phyloP scores from a whole-genome alignment of 2,329 filamentous ascomycete genomes.

The Fusarium neocosmosporiellum region DNA sequence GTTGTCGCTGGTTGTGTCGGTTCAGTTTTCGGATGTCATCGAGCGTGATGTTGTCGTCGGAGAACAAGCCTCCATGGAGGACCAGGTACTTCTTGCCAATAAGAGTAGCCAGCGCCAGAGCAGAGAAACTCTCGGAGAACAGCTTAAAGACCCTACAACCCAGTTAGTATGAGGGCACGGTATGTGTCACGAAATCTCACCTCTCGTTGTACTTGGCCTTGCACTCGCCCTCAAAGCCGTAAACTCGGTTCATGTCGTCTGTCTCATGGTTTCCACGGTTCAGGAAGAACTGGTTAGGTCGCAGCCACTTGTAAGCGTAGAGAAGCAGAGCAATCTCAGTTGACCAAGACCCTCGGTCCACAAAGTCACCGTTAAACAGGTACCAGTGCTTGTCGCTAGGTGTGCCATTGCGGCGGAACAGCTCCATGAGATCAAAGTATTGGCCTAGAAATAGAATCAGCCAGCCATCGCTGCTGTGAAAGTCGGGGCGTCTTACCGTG shows the following conservation, averaged over 20 bases:
- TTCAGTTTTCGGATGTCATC: conserved; percentile 96
- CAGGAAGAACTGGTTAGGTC: conserved; percentile 88
- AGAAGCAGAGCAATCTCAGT: conserved; percentile 94
- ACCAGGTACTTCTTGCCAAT: conserved; percentile 92
- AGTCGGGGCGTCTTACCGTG: conserved; percentile 73
- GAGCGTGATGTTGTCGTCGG: conserved; percentile 89
- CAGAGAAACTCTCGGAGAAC: conserved; percentile 98
- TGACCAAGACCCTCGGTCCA: conserved; percentile 97
- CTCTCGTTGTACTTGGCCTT: conserved; percentile 97
- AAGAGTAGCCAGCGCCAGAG: conserved; percentile 89
- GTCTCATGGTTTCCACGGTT: conserved; percentile 99
- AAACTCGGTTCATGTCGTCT: conserved; percentile 98
- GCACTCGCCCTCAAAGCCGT: conserved; percentile 98
- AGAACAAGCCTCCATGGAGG: conserved; percentile 95
- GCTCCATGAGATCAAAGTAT: conserved; percentile 96
- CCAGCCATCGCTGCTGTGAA: conserved; percentile 29
- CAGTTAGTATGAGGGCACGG: conserved; percentile 5
- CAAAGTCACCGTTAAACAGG: conserved; percentile 98
- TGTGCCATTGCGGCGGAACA: conserved; percentile 90
- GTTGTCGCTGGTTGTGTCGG: conserved; percentile 89
- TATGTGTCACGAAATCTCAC: conserved; percentile 43
- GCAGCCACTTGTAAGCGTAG: conserved; percentile 97
- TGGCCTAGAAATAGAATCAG: conserved; percentile 69
- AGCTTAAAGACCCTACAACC: conserved; percentile 84
- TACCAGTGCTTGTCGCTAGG: conserved; percentile 91